A percentile compares a stretch with the other conserved stretches of the same genome.
These are phyloP conservation scores for Isoetes taiwanensis DNA, from an alignment of 75 land plant species.

Conservation along the genomic window DNA sequence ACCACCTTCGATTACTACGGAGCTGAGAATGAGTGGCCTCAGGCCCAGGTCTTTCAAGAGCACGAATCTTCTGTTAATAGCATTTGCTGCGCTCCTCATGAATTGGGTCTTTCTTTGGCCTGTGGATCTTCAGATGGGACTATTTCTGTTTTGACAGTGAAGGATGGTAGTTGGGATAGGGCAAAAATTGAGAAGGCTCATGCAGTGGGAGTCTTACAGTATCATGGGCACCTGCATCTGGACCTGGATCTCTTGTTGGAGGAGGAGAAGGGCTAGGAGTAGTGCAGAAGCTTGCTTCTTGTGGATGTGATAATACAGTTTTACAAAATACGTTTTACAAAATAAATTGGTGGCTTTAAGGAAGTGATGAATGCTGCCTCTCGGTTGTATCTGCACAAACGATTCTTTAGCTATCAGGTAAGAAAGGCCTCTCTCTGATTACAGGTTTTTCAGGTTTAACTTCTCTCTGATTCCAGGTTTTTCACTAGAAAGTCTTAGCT, in stretches of 20 bases:
- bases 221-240: constrained; percentile 51
- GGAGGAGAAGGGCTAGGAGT: constrained; percentile 12
- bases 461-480: too few relatives aligned
- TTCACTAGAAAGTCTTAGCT: too few relatives aligned
- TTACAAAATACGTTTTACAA: too few relatives aligned
- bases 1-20: constrained; percentile 77
- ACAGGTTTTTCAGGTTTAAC: too few relatives aligned
- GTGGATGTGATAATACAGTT: constrained; percentile 55
- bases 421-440: too few relatives aligned
- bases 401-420: too few relatives aligned
- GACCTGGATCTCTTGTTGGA: constrained; percentile 42
- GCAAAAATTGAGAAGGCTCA: constrained; percentile 60
- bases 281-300: constrained; percentile 54
- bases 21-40: constrained; percentile 48
- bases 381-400: too few relatives aligned
- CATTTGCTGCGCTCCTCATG: constrained; percentile 72
- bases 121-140: constrained; percentile 75
- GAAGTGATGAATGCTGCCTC: too few relatives aligned
- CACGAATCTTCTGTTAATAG: constrained; percentile 70
- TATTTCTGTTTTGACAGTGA: constrained; percentile 54
- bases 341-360: too few relatives aligned
- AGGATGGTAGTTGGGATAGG: constrained; percentile 70
- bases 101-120: constrained; percentile 65
- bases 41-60: constrained; percentile 46
- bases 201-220: constrained; percentile 54